phyloP scores from a whole-genome alignment of 2,329 filamentous ascomycete species.

The Alternaria incomplexa region DNA sequence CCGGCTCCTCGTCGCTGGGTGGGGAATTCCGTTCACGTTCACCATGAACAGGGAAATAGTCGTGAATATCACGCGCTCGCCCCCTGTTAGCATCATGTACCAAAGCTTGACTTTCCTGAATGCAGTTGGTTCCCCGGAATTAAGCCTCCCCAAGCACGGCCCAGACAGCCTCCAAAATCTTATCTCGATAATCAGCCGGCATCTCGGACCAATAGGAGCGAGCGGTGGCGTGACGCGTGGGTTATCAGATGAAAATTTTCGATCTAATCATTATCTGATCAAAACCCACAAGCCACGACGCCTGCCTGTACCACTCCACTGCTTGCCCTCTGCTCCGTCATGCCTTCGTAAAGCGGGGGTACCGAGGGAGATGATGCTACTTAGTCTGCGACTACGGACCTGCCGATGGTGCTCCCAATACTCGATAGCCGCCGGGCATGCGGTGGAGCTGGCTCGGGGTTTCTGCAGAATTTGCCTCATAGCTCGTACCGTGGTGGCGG shows the following conservation, averaged over 20 bases:
- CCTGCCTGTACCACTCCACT: not conserved
- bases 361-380: not conserved
- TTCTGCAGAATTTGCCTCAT: not conserved
- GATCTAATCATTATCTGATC: constrained; percentile 40
- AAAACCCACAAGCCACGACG: constrained; percentile 13
- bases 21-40: constrained; percentile 9
- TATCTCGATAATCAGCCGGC: constrained; percentile 33
- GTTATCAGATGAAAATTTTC: constrained; percentile 39
- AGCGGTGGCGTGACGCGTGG: constrained; percentile 1
- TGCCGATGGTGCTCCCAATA: not conserved
- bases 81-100: constrained; percentile 17
- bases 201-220: constrained; percentile 17
- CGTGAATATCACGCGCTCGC: constrained; percentile 10
- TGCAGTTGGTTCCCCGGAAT: constrained; percentile 19
- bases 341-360: not conserved
- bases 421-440: not conserved
- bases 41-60: constrained; percentile 11
- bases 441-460: not conserved
- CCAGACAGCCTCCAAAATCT: constrained; percentile 24
- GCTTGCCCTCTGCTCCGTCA: not conserved
- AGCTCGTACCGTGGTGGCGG: constrained; percentile 5
- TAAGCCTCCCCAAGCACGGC: constrained; percentile 32
- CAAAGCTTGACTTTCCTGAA: constrained; percentile 14
- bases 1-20: constrained; percentile 18
- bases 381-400: not conserved